Base-by-base conservation (phyloP, 305 asterid species). In the Solanum hybrid region DNA sequence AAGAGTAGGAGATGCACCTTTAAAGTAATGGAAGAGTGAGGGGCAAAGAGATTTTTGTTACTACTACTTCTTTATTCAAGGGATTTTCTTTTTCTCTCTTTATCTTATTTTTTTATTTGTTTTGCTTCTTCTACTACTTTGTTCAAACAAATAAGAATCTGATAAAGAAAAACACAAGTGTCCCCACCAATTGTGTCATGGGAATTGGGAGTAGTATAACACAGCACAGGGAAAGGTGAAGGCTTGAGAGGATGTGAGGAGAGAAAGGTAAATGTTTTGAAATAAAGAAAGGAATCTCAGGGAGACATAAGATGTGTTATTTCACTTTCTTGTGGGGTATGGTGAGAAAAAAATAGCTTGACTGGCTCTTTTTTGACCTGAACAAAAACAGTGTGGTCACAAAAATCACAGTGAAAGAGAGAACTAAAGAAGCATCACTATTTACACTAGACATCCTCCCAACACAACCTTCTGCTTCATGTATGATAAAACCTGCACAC, bases 321-420 rank as follows among this genome's bases (percentile, higher is more conserved):
- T 92, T 94, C 93, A 91, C 95, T 94, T 94, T 94, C 94, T 81
- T 84, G 95, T 91, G 94, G 94, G 94, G 93, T 76, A 87, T 73
- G 86, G 89, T 87, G 90, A 88, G 91, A 92, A 93, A 90, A 90
- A 86, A 84, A 69, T 91, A 75, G 90, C 35, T 78, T 82, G 91
- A 86, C 90, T 90, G 86, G 90, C 91, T 89, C 89, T 88, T 91
- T 92, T 91, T 90, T 89, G 92, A 91, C 93, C 89, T 82, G 87
- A 88, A 92, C 85, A 89, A 51, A 38, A 73, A 78, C 51, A 66
- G 88, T 89, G 92, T 76, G 90, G 85, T 87, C 88, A 87, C 84
- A 78, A 66, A 78, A 37, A 76, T 24, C 88, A 76, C 76, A 86
- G 78, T 88, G 88, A 90, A 38, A 73, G 36, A 82, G 87, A 84